Evolutionary conservation across 495 filamentous ascomycete genomes (phyloP).

Genomic region (Hypoxylon subgilvum): DNA sequence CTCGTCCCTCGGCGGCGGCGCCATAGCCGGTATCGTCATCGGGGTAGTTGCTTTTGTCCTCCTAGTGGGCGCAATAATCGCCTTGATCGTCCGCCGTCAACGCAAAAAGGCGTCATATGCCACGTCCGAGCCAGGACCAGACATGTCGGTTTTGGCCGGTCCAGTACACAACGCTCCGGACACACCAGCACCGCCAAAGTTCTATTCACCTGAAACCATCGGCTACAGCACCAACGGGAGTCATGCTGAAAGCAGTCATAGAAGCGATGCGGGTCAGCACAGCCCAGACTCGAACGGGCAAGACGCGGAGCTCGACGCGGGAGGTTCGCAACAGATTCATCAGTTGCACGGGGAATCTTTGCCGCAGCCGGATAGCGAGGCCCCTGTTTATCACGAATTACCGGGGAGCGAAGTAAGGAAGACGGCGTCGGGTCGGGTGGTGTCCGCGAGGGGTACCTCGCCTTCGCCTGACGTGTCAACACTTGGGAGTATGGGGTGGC

Average conservation of each 20-base stretch:
- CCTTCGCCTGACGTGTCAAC: slow-evolving; percentile 27
- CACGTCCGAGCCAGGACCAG: slow-evolving; percentile 14
- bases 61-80: slow-evolving; percentile 26
- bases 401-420: slow-evolving; percentile 20
- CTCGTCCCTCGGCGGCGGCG: slow-evolving; percentile 36
- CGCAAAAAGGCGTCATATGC: slow-evolving; percentile 31
- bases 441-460: neutral
- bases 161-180: slow-evolving; percentile 31
- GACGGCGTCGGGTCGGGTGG: neutral
- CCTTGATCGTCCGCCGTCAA: slow-evolving; percentile 35
- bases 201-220: slow-evolving; percentile 22
- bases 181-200: slow-evolving; percentile 23
- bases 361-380: neutral
- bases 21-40: slow-evolving; percentile 47
- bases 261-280: neutral
- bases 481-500: slow-evolving; percentile 18
- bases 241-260: neutral
- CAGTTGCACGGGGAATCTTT: neutral
- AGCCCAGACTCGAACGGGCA: slow-evolving; percentile 31
- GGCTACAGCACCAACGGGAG: slow-evolving; percentile 7
- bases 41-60: slow-evolving; percentile 31
- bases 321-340: slow-evolving; percentile 7
- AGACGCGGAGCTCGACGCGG: slow-evolving; percentile 25
- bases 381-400: slow-evolving; percentile 14
- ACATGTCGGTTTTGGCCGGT: slow-evolving; percentile 31